A percentile compares a stretch with the other conserved stretches of the same genome.
Conservation (phyloP, 2,329 filamentous ascomycete species). For the Xylariaceae sp. region DNA sequence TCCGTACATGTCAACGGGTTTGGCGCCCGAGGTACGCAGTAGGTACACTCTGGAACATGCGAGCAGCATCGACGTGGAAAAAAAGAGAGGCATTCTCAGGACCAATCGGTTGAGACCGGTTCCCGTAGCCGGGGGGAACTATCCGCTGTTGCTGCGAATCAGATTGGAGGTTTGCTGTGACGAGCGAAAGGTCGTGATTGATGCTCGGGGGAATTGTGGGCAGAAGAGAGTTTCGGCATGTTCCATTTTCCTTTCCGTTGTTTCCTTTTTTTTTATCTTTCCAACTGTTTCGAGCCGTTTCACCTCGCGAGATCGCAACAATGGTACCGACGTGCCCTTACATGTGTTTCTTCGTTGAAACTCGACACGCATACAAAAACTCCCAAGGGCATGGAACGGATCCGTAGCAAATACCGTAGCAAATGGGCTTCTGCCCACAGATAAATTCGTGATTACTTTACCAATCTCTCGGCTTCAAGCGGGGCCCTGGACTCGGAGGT, state of each 20-base stretch:
- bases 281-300: no score
- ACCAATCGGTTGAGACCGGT: slow-evolving; percentile 1
- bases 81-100: background rate
- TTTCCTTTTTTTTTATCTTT: no score
- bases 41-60: background rate
- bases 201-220: background rate
- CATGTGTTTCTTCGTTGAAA: no score
- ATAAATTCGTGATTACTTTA: background rate
- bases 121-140: background rate
- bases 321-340: no score
- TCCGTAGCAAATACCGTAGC: no score
- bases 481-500: background rate
- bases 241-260: no score
- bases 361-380: no score
- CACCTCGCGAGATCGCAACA: no score
- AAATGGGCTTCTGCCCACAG: no score
- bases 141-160: background rate
- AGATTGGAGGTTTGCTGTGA: slow-evolving; percentile 1
- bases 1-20: background rate
- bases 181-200: background rate
- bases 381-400: no score
- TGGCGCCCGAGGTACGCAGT: background rate
- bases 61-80: background rate
- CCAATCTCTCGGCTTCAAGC: background rate
- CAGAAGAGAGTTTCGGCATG: no score